Base-by-base conservation (phyloP, 495 filamentous ascomycete species). In the Penicillium silybi region DNA sequence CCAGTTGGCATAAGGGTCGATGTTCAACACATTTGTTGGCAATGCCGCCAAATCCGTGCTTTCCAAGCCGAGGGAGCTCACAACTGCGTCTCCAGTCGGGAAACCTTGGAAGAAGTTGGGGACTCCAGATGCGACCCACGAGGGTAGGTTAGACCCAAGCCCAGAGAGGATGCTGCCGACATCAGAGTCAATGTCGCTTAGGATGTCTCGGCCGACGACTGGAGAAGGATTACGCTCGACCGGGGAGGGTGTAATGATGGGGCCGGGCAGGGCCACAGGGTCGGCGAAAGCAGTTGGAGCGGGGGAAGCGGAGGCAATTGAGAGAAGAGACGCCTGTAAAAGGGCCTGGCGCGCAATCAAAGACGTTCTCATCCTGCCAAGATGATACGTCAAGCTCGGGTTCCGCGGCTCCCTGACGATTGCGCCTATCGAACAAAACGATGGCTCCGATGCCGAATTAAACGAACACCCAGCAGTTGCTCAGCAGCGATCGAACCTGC, bases 1-100 rank as follows among this genome's bases (percentile, higher is more conserved):
- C 79, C 83, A 91, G 54, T 92, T 92, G 32, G 78, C 88, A 63
- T 92, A 91, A n/a, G 78, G 78, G 69, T 85, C 84, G 9, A 91
- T 68, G 56, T 90, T 89, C 44, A 90, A 62, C 16, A 87, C 85
- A 54, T 88, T 79, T 2, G 87, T 86, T 1, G 88, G 87, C 34
- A 79, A 65, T 5, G 82, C 78, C 13, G 62, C 72, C 19, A 88
- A 64, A n/a, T 83, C 76, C 11, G 59, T 59, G 45, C 80, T 73
- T 44, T 76, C 66, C 38, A 90, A 68, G 2, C 82, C 80, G 3
- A 89, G 70, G 37, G 76, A 76, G 50, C 74, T 84, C 56, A 74
- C 64, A 5, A 88, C 85, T 4, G 70, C 69, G 22, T 70, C 64
- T 27, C 85, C 84, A 27, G 75, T 82, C 1, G 86, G 86, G 46